Conservation (phyloP, 73 alveolate species). For the Effrenium voratum region DNA sequence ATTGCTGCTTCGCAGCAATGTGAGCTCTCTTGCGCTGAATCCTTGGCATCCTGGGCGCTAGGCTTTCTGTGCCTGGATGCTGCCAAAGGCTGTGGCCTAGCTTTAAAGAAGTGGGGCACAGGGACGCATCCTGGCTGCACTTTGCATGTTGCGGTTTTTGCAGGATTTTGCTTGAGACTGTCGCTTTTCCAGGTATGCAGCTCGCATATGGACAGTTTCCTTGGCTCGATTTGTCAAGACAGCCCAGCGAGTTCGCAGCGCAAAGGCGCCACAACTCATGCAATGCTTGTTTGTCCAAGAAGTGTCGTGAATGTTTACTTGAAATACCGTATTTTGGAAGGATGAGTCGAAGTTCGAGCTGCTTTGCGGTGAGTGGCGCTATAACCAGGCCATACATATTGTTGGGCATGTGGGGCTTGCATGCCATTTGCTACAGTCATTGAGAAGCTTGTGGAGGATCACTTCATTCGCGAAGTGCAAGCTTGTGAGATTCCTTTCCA, state of each 20-base stretch:
- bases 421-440: too few species aligned
- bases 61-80: slow-evolving; percentile 78
- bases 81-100: not conserved
- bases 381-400: slow-evolving; percentile 9
- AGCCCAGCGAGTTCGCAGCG: slow-evolving; percentile 71
- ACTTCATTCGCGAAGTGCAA: slow-evolving; percentile 35
- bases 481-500: slow-evolving; percentile 75
- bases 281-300: not conserved
- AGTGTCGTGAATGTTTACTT: not conserved
- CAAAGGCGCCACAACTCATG: slow-evolving; percentile 36
- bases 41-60: not conserved
- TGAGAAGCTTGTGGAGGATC: not conserved
- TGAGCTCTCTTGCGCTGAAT: slow-evolving; percentile 20
- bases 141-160: not conserved
- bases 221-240: slow-evolving; percentile 82
- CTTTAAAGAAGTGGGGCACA: slow-evolving; percentile 46
- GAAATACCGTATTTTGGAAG: not conserved
- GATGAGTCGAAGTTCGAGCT: slow-evolving; percentile 27
- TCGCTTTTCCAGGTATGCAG: slow-evolving; percentile 34
- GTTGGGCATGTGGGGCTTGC: not conserved
- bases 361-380: slow-evolving; percentile 66
- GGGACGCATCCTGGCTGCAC: slow-evolving; percentile 33
- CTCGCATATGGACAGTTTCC: slow-evolving; percentile 48
- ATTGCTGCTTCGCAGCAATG: slow-evolving; percentile 27
- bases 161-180: not conserved